Base-by-base conservation (phyloP, 106 monocot genomes). In the Dioscorea dumetorum region DNA sequence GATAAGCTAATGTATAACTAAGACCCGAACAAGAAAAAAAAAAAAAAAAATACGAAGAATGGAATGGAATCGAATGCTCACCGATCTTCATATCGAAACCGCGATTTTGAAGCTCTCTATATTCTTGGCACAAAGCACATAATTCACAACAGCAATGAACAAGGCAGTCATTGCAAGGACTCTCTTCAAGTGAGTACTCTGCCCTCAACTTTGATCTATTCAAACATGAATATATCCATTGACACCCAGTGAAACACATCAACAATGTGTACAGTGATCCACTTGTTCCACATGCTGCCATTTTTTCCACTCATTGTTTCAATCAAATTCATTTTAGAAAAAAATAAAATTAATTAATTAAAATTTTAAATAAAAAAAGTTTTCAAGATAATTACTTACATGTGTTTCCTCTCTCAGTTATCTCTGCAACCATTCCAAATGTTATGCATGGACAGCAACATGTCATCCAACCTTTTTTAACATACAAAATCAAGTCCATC, bases 51-150 rank as follows among this genome's bases (percentile, higher is more conserved):
- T 13, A 64, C 5, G 18, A 0, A 1, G 18, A 33, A 34, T 34
- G n/a, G n/a, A n/a, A n/a, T n/a, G 33, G 5, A 12, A 34, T 17
- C 9, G 18, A 17, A 17, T 64, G 18, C 33, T 18, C 57, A 85
- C 85, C 78, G 17, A 75, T 34, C 33, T 57, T 13, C 76, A 91
- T 73, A 68, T 91, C 74, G 60, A 82, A 84, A 9, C 91, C 91
- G 9, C 81, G 81, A 58, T 23, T 71, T 67, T 74, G 71, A 33
- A 91, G 91, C 70, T 91, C 87, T 2, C 91, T 67, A 74, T 84
- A 77, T 72, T 79, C 81, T 63, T 91, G 87, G 76, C 83, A 87
- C 6, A 91, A 79, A 1, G 91, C 91, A 62, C 87, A 91, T 0
- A 70, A 0, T 64, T 79, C 71, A 65, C 90, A 81, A 63, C 76